Evolutionary conservation across 1,284 basidiomycete species (phyloP).

Genomic region (Ustilago trichophora): DNA sequence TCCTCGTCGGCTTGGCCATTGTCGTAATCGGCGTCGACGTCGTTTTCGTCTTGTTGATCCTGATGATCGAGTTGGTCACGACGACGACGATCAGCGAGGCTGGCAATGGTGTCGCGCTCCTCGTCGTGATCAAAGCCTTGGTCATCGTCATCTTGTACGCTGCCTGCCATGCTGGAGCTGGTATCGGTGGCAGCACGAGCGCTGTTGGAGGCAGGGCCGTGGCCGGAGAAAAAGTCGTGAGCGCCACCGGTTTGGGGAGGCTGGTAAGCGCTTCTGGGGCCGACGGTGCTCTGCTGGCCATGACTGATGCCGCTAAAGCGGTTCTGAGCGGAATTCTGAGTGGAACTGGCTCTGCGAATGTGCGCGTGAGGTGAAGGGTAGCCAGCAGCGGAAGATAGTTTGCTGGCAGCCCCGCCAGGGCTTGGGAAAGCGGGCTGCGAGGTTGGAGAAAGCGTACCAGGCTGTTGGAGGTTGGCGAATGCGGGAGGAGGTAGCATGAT

Average conservation of each 20-base stretch:
- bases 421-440: constrained; percentile 32
- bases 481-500: constrained; percentile 49
- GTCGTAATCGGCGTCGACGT: constrained; percentile 25
- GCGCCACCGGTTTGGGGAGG: constrained; percentile 4
- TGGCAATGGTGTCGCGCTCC: constrained; percentile 53
- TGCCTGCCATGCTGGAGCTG: constrained; percentile 46
- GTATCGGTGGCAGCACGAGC: constrained; percentile 31
- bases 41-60: constrained; percentile 16
- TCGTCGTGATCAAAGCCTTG: constrained; percentile 38
- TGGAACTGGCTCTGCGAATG: constrained; percentile 42
- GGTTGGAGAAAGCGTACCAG: constrained; percentile 27
- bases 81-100: constrained; percentile 39
- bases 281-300: constrained; percentile 36
- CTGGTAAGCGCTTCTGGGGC: constrained; percentile 25
- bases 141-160: constrained; percentile 17
- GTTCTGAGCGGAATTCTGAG: constrained; percentile 16
- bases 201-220: constrained; percentile 16
- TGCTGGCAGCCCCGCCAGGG: constrained; percentile 21
- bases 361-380: constrained; percentile 58
- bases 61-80: constrained; percentile 22
- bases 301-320: constrained; percentile 35
- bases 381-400: constrained; percentile 10
- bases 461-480: constrained; percentile 14
- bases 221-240: constrained; percentile 43
- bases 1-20: constrained; percentile 23